Evolutionary conservation across 2,329 filamentous ascomycete genomes (phyloP).

Genomic region (Dendryphion nanum): DNA sequence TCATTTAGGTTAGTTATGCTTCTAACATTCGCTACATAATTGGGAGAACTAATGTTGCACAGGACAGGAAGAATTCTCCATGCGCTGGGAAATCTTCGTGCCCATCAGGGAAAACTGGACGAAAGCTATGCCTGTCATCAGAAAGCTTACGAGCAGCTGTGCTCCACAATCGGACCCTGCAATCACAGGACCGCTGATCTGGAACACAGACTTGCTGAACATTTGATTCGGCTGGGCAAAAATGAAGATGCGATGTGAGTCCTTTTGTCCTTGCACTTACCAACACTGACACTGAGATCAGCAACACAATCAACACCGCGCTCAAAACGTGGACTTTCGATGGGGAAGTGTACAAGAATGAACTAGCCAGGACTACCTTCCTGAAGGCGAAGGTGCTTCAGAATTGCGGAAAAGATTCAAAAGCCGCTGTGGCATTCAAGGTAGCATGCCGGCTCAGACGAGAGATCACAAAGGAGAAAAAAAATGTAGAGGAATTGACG

Average conservation of each 20-base stretch:
- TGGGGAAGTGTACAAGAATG: not conserved
- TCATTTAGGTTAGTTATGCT: too few relatives aligned
- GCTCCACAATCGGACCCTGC: conserved; percentile 3
- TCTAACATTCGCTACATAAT: too few relatives aligned
- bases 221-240: not conserved
- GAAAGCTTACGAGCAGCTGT: conserved; percentile 1
- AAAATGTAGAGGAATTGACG: not conserved
- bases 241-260: not conserved
- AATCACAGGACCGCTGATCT: conserved; percentile 6
- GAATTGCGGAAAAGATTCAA: conserved; percentile 2
- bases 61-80: conserved; percentile 2
- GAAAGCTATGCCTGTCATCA: conserved; percentile 2
- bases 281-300: not conserved
- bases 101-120: not conserved
- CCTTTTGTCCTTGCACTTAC: not conserved
- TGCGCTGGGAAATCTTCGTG: conserved; percentile 5
- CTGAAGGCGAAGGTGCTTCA: not conserved
- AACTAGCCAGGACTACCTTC: not conserved
- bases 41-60: too few relatives aligned
- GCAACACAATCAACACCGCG: not conserved
- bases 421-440: not conserved
- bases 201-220: conserved; percentile 3
- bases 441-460: not conserved
- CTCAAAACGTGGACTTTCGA: not conserved
- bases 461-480: not conserved